Evolutionary conservation across 305 asterid species (phyloP), one percentile per base, ranked within the genome.

Genomic region (Withania somnifera): DNA sequence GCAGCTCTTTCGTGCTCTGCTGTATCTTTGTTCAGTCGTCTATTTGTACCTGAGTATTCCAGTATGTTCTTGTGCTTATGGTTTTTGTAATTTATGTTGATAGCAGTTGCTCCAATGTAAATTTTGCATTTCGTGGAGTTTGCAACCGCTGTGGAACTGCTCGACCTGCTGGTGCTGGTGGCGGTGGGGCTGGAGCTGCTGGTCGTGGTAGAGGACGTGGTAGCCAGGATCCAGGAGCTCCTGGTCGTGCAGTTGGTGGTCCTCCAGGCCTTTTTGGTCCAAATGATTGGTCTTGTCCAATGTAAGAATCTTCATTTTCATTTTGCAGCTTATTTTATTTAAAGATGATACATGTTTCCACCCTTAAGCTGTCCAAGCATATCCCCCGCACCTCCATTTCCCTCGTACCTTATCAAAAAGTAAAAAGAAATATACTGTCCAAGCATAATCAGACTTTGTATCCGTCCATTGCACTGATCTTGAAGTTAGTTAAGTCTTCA

Each of bases 91-190:
- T 61, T 61, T 68, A 19, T 83, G 86, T 85, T 86, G 85, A 80
- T 84, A 83, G 83, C 97, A 95, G 99, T 85, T 95, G 99, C 88
- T 89, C 97, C 84, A 95, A 95, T 87, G 96, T 95, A 77, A 95
- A 95, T 92, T 95, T 95, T 87, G 98, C 98, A 58, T 95, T 94
- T 88, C 96, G 99, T 83, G 99, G 99, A 80, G 98, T 88, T 81
- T 95, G 99, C 94, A 95, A 95, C 84, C 97, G 97, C 19, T 95
- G 99, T 87, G 98, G 97, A 81, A 94, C 95, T 36, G 99, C 99
- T 32, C 97, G 97, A 34, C 99, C 99, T 52, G 87, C 97, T 82
- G 99, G 99, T 82, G 91, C 89, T 32, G 82, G 93, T 56, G 91
- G 97, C 64, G 94, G 97, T 51, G 93, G 92, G 83, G 91, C 89